These are phyloP conservation scores for Scheffersomyces ergatensis DNA, from an alignment of 805 yeast species.

Conservation along the genomic window DNA sequence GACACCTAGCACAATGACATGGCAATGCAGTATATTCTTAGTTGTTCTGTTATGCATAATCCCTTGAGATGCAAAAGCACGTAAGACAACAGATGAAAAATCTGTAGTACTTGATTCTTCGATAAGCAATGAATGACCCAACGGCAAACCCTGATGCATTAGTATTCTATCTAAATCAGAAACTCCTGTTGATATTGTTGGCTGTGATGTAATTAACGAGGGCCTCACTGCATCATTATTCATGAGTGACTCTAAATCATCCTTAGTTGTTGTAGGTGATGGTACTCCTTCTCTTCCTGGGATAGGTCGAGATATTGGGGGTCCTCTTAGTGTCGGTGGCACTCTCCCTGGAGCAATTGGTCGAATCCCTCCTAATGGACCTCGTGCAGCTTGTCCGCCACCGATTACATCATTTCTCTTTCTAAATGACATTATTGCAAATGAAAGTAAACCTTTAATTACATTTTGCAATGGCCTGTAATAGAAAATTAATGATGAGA, in stretches of 20 bases:
- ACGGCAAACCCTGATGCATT: slow-evolving; percentile 82
- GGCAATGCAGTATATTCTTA: slow-evolving; percentile 43
- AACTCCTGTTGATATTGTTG: slow-evolving; percentile 79
- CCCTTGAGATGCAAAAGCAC: slow-evolving; percentile 77
- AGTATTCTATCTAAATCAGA: slow-evolving; percentile 70
- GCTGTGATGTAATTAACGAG: slow-evolving; percentile 70
- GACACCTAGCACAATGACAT: slow-evolving; percentile 61
- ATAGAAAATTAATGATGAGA: no score
- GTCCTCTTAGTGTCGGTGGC: slow-evolving; percentile 2
- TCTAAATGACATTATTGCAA: slow-evolving; percentile 35
- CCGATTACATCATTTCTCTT: slow-evolving; percentile 40
- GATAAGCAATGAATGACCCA: slow-evolving; percentile 66
- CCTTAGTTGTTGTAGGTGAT: neutral
- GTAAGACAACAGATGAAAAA: slow-evolving; percentile 66
- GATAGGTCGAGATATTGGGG: neutral
- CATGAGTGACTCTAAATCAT: slow-evolving; percentile 5
- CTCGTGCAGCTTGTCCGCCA: slow-evolving; percentile 5
- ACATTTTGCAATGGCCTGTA: no score
- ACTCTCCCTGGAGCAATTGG: slow-evolving; percentile 6
- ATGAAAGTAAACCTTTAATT: no score
- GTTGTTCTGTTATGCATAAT: slow-evolving; percentile 58
- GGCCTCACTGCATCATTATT: slow-evolving; percentile 67
- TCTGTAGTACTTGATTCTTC: slow-evolving; percentile 91
- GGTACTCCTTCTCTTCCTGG: neutral
- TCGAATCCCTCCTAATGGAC: slow-evolving; percentile 4